Base-by-base conservation (phyloP, 495 filamentous ascomycete genomes). In the Alectoria sarmentosa region DNA sequence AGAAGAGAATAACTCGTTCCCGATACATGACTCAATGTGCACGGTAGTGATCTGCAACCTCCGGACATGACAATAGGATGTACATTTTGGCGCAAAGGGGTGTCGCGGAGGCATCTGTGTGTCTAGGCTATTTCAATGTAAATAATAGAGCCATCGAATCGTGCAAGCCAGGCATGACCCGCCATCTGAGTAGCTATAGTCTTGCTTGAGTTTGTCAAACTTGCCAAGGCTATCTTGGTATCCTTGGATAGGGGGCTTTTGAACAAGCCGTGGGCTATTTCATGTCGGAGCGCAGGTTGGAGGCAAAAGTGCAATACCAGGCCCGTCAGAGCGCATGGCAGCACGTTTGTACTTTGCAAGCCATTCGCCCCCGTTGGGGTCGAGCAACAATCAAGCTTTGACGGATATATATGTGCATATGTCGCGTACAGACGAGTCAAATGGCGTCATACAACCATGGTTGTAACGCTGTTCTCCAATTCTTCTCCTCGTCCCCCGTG, bases 381-480 rank as follows among this genome's bases (percentile, higher is more conserved):
- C 17, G 17, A 55, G 30, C 52, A 55, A 55, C 52, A n/a, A 55
- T 28, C 52, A 60, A 28, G 15, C 14, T 60, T 39, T 60, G 13
- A n/a, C 37, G 41, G n/a, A 60, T 41, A 60, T 13, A 3, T 60
- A 60, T 60, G 57, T 58, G 32, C 56, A 58, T 38, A 37, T 58
- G n/a, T 23, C 10, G 38, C 23, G 21, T 37, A 58, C 56, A 58
- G 19, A 28, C 26, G 56, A 39, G 56, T 38, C 34, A 38, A 58
- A 23, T 6, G 34, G 19, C 21, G 28, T 58, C 19, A 15, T 58
- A 39, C 56, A 38, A 58, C 10, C 21, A 21, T 19, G 55, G 55
- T 21, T 34, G 30, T 38, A 58, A 36, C 36, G 55, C 30, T 21
- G 6, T 58, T 42, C 23, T 44, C n/a, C 4, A 6, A 21, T 17